Evolutionary conservation across 305 asterid species (phyloP).

Genomic region (Salvia sclarea): DNA sequence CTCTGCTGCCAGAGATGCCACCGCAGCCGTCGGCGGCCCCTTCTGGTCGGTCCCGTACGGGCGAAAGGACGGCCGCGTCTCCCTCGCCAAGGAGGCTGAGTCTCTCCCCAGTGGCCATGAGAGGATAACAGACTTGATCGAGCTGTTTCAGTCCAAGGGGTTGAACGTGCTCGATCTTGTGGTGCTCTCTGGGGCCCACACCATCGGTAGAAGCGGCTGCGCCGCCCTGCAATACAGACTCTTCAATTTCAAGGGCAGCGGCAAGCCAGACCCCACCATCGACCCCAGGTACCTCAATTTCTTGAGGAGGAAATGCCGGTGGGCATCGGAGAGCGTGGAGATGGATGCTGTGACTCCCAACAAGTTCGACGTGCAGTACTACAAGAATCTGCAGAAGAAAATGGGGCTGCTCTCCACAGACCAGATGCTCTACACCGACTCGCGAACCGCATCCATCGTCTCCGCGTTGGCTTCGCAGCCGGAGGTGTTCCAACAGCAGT

Average conservation of each 20-base stretch:
- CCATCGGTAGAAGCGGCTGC: constrained; percentile 69
- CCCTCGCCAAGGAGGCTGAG: constrained; percentile 59
- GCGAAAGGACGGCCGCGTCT: constrained; percentile 16
- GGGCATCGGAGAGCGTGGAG: constrained; percentile 81
- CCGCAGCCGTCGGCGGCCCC: too few species aligned
- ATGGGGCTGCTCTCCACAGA: constrained; percentile 75
- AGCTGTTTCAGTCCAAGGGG: constrained; percentile 73
- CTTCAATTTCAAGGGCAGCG: constrained; percentile 48
- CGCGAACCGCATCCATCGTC: constrained; percentile 67
- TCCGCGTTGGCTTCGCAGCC: constrained; percentile 58
- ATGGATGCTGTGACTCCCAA: constrained; percentile 63
- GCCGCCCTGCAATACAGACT: constrained; percentile 58
- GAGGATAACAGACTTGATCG: constrained; percentile 57
- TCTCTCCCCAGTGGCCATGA: constrained; percentile 57
- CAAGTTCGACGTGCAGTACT: constrained; percentile 59
- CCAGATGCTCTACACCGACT: constrained; percentile 60
- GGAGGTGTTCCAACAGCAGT: constrained; percentile 47
- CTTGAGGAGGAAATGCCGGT: constrained; percentile 73
- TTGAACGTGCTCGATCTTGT: constrained; percentile 70
- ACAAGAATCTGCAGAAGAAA: constrained; percentile 63
- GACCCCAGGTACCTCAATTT: constrained; percentile 57
- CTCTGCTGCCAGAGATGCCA: too few species aligned
- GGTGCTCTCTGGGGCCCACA: constrained; percentile 76
- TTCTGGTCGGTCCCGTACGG: too few species aligned
- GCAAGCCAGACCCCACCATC: constrained; percentile 50